Conservation (phyloP, 805 yeast genomes). For the Schizosaccharomyces lindneri region DNA sequence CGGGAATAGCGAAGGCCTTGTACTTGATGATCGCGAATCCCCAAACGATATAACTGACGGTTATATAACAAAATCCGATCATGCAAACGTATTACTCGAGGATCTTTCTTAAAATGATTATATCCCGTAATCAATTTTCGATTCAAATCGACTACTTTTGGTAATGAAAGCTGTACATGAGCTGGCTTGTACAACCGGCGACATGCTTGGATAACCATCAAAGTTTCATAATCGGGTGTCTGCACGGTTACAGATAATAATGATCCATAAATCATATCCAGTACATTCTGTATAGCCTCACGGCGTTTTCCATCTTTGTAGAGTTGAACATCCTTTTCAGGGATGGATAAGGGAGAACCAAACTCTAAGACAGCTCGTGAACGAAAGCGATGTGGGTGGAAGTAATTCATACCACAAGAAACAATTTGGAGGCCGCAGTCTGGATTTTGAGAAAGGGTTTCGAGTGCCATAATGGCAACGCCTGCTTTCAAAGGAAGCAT, state of each 20-base stretch:
- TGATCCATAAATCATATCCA: conserved; percentile 47
- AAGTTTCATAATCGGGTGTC: conserved; percentile 69
- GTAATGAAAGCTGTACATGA: conserved; percentile 46
- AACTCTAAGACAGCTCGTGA: conserved; percentile 88
- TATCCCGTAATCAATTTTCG: conserved; percentile 69
- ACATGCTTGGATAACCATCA: conserved; percentile 76
- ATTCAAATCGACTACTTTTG: conserved; percentile 73
- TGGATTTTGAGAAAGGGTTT: conserved; percentile 63
- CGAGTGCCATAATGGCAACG: conserved; percentile 92
- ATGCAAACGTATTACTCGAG: conserved; percentile 35
- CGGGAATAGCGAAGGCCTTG: conserved; percentile 27
- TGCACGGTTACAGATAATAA: conserved; percentile 67
- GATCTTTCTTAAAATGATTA: conserved; percentile 44
- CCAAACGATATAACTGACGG: conserved; percentile 32
- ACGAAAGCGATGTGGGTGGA: conserved; percentile 85
- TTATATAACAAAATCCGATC: conserved; percentile 48
- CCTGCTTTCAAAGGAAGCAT: conserved; percentile 86
- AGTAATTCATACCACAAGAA: conserved; percentile 94
- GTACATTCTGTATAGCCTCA: conserved; percentile 46
- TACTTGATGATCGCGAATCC: conserved; percentile 53
- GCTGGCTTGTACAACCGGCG: conserved; percentile 65
- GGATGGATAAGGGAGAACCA: conserved; percentile 61
- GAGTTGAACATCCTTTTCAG: conserved; percentile 32
- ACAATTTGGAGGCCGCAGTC: conserved; percentile 61
- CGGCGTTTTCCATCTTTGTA: conserved; percentile 37